Evolutionary conservation across 106 monocot genomes (phyloP), one percentile per base, ranked within the genome.

Genomic region (Narthecium ossifragum): DNA sequence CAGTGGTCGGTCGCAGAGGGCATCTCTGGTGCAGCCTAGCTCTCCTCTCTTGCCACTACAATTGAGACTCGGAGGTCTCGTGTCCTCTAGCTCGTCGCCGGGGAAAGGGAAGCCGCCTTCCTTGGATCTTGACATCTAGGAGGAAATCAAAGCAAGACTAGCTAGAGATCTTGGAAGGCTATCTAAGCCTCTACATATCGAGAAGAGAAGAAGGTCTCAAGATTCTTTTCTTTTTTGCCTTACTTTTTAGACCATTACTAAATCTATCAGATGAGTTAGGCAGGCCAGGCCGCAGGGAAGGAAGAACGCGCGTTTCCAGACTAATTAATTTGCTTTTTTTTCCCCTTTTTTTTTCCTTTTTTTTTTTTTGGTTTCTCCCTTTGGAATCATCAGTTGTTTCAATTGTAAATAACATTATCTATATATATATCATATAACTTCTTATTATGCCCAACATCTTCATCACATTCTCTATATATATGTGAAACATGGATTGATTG

Each of bases 371-470:
- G 5, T 18, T 15, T 8, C 10, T 18, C 50, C 1, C 9, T 13
- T 57, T 28, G 13, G 31, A 8, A 12, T 18, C 31, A 30, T 6
- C 18, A n/a, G 20, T 32, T 31, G 32, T 32, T 31, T 38, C 20
- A 57, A 57, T 57, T 57, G 57, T 58, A 58, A 22, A 58, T 24
- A 58, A 33, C 36, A 38, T 38, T 22, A 58, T 58, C 18, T 13
- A 37, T 57, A 36, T 14, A 57, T 57, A 54, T 18, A 54, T 31
- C n/a, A n/a, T n/a, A n/a, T n/a, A n/a, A n/a, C n/a, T n/a, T n/a
- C n/a, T n/a, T n/a, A n/a, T n/a, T n/a, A n/a, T n/a, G n/a, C n/a
- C n/a, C n/a, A n/a, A n/a, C n/a, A n/a, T n/a, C n/a, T n/a, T n/a
- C n/a, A n/a, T n/a, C n/a, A n/a, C n/a, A n/a, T n/a, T n/a, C n/a